These are phyloP conservation scores for Aphanoascus verrucosus DNA, from an alignment of 2,329 filamentous ascomycete species.

Conservation along the genomic window DNA sequence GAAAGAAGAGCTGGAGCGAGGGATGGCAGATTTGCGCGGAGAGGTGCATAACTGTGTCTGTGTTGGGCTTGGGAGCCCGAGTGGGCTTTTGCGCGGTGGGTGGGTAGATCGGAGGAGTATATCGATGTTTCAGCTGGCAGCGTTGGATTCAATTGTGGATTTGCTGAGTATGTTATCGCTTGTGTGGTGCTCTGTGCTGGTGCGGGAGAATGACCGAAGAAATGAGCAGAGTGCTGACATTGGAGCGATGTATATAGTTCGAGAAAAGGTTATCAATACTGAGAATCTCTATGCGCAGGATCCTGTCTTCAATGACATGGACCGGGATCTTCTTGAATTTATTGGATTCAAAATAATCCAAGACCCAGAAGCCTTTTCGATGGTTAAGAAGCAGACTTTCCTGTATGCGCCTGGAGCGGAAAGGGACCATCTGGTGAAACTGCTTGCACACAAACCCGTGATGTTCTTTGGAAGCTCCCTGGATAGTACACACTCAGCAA, in stretches of 20 bases:
- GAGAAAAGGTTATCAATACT: conserved; percentile 27
- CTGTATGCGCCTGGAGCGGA: conserved; percentile 52
- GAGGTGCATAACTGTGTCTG: conserved; percentile 27
- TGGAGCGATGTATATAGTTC: neutral
- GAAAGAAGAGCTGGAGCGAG: conserved; percentile 9
- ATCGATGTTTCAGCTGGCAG: conserved; percentile 34
- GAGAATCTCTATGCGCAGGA: conserved; percentile 41
- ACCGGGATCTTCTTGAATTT: conserved; percentile 28
- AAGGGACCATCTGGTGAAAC: conserved; percentile 42
- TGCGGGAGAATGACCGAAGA: neutral
- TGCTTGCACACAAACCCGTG: conserved; percentile 41
- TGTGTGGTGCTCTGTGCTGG: conserved; percentile 5
- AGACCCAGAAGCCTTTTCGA: conserved; percentile 44
- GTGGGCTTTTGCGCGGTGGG: conserved; percentile 33
- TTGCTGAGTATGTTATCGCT: conserved; percentile 20
- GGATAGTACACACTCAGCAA: conserved; percentile 17
- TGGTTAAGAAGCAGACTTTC: conserved; percentile 42
- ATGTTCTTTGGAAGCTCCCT: conserved; percentile 48
- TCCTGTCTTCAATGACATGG: conserved; percentile 43
- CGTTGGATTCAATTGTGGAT: conserved; percentile 25
- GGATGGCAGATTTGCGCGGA: neutral
- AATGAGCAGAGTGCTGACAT: neutral
- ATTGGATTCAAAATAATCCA: conserved; percentile 31
- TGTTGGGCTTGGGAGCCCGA: conserved; percentile 34
- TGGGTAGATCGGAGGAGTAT: conserved; percentile 34